A percentile compares a stretch with the other conserved stretches of the same genome.
phyloP scores from a whole-genome alignment of 495 filamentous ascomycete species.

The Hapsidospora chrysogenum region DNA sequence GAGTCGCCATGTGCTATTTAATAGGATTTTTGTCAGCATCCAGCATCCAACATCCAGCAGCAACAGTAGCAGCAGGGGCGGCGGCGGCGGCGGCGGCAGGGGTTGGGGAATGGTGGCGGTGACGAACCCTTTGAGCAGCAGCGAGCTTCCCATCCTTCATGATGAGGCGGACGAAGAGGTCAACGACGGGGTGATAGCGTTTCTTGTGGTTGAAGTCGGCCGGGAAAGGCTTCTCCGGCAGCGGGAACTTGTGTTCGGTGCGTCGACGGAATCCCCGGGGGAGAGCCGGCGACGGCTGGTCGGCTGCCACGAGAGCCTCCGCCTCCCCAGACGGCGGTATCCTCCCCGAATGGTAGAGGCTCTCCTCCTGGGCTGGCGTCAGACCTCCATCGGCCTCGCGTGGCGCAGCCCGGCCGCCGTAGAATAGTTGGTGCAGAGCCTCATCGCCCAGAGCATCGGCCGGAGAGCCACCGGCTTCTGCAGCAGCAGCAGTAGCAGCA shows the following conservation, averaged over 20 bases:
- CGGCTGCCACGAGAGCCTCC: conserved; percentile 2
- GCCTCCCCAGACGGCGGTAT: conserved; percentile 3
- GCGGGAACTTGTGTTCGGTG: conserved; percentile 55
- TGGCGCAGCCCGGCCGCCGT: conserved; percentile 1
- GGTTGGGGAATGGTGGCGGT: conserved; percentile 4
- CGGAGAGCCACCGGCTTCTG: not conserved
- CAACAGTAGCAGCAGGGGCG: too few relatives aligned
- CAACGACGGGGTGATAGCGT: conserved; percentile 65
- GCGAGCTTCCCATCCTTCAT: conserved; percentile 82
- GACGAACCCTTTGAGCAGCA: conserved; percentile 61
- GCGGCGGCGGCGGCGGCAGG: not conserved
- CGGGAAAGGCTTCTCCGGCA: conserved; percentile 48
- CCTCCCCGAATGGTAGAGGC: conserved; percentile 2
- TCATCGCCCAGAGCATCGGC: conserved; percentile 1
- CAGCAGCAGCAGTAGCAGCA: too few relatives aligned
- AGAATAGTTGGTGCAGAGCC: conserved; percentile 1
- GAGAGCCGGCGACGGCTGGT: conserved; percentile 9
- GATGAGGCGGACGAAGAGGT: conserved; percentile 74
- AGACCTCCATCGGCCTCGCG: not conserved
- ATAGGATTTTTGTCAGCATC: too few relatives aligned
- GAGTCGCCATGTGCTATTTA: conserved; percentile 61
- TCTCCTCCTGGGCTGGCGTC: conserved; percentile 7
- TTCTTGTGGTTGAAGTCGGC: conserved; percentile 46
- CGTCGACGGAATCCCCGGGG: conserved; percentile 6
- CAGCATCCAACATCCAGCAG: not conserved